phyloP scores from a whole-genome alignment of 1,139 yeast species.

The Casaregolazyma lundiana region DNA sequence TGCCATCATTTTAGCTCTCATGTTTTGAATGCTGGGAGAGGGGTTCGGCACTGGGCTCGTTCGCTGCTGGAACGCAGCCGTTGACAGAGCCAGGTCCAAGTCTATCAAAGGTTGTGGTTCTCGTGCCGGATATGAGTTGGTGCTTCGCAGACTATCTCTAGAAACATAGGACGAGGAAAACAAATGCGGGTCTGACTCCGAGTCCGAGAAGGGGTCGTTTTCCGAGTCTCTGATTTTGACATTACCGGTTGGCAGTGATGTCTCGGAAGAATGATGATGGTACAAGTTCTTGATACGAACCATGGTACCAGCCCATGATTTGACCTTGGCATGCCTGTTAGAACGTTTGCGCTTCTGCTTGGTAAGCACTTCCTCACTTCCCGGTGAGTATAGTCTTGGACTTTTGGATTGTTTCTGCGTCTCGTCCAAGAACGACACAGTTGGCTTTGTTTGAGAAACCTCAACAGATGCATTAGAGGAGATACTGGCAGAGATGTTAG shows the following conservation, averaged over 20 bases:
- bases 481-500: constrained; percentile 16
- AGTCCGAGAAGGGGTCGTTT: constrained; percentile 1
- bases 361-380: neutral
- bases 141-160: constrained; percentile 3
- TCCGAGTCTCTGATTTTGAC: constrained; percentile 1
- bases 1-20: constrained; percentile 28
- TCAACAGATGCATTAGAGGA: constrained; percentile 12
- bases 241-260: neutral
- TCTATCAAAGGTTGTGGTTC: constrained; percentile 27
- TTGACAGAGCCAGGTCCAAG: constrained; percentile 31
- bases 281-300: constrained; percentile 8
- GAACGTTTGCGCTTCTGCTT: constrained; percentile 7
- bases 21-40: constrained; percentile 17
- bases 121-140: constrained; percentile 1
- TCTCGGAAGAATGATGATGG: neutral
- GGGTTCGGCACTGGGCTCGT: constrained; percentile 23
- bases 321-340: constrained; percentile 23
- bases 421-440: neutral
- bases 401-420: neutral
- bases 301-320: constrained; percentile 28
- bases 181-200: constrained; percentile 7
- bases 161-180: constrained; percentile 16
- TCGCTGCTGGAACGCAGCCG: neutral
- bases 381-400: neutral
- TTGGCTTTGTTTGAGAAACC: constrained; percentile 5